Evolutionary conservation across 768 basidiomycete species (phyloP), one percentile per base, ranked within the genome.

Genomic region (Rubroboletus pulcherrimus): DNA sequence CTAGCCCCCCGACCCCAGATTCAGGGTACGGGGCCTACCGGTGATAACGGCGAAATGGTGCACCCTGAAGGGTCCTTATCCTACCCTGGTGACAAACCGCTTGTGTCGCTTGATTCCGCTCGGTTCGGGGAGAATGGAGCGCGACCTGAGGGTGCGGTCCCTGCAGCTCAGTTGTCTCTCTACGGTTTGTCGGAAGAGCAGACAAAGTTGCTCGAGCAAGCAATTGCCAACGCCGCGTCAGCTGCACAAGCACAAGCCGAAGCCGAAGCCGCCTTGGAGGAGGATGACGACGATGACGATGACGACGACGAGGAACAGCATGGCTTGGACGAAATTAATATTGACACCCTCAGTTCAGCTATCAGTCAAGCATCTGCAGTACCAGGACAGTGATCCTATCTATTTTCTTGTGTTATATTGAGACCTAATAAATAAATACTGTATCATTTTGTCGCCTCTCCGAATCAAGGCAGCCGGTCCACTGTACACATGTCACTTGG

Each of bases 221-320:
- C 88, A 0, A 89, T 91, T 47, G 84, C 85, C 29, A 86, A 78
- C 62, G 88, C 88, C 1, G 85, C 89, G 10, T 81, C 81, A 35
- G 86, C 85, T 33, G 88, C 88, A 1, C 87, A 88, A 60, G 84
- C 86, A 19, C 87, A 88, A 62, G 88, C 88, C 0, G 88, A 90
- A 59, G 89, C 87, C 0, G 87, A 90, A 60, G 87, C 87, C 4
- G 86, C 85, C 0, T 65, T 86, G 51, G 88, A 89, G 65, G 87
- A 88, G 63, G 83, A 86, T 56, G 83, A 81, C 37, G 84, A 85
- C 10, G 78, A 75, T 1, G 74, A 85, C 10, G 78, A 75, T 1
- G 74, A 75, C 8, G 77, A 74, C 8, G 74, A 74, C n/a, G 74
- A 71, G 34, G 76, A 76, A 51, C 74, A 75, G 38, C 51, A 54